Evolutionary conservation across 257 asterid genomes (phyloP).

Genomic region (Osmanthus fragrans): DNA sequence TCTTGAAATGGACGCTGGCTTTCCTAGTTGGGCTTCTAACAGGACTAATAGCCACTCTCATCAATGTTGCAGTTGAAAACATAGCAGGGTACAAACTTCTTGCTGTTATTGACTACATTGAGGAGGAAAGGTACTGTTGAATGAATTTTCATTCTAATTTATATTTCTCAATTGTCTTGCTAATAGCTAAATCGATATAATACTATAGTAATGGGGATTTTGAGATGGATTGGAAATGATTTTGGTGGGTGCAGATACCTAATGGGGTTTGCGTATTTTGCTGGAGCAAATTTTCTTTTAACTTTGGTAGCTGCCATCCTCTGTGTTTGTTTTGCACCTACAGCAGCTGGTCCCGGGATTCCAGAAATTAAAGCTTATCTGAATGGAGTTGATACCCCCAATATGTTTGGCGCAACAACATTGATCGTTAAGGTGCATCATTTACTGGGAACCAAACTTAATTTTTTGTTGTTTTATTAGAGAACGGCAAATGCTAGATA

Average conservation of each 20-base stretch:
- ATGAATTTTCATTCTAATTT: background rate
- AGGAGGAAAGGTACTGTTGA: constrained; percentile 52
- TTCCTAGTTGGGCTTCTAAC: constrained; percentile 86
- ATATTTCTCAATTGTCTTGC: background rate
- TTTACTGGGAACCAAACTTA: background rate
- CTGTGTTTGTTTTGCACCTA: constrained; percentile 81
- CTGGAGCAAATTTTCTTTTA: constrained; percentile 56
- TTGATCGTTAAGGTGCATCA: constrained; percentile 69
- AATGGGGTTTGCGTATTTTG: constrained; percentile 55
- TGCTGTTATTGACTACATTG: constrained; percentile 52
- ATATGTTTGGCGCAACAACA: constrained; percentile 85
- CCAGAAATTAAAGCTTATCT: constrained; percentile 94
- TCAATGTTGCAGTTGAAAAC: constrained; percentile 84
- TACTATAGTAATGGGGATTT: constrained; percentile 13
- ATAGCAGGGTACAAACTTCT: constrained; percentile 84
- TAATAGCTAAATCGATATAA: constrained; percentile 2
- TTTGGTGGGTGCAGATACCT: constrained; percentile 62
- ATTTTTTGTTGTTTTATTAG: background rate
- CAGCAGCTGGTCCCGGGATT: constrained; percentile 96
- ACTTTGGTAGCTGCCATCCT: constrained; percentile 68
- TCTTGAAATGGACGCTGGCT: constrained; percentile 77
- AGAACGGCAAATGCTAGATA: background rate
- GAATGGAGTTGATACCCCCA: constrained; percentile 88
- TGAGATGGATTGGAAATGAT: constrained; percentile 8
- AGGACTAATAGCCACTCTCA: constrained; percentile 73